Percentiles rank a stretch among this genome's conserved stretches.
Evolutionary conservation across 768 basidiomycete species (phyloP).

Genomic region (Mycena haematopus): DNA sequence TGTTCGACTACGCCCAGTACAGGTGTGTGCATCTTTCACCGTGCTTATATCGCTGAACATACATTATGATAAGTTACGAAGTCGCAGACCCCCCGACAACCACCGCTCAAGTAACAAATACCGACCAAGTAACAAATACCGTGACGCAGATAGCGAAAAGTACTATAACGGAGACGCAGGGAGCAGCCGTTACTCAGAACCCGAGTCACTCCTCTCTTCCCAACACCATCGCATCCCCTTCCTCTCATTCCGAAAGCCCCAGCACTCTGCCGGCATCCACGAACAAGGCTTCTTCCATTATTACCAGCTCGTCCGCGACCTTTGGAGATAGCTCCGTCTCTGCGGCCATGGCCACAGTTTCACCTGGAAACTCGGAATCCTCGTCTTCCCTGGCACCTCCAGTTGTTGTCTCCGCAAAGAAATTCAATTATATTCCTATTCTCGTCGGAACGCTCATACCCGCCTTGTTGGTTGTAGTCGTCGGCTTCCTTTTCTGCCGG

Average conservation of each 20-base stretch:
- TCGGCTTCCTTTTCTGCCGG: neutral
- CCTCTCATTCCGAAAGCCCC: neutral
- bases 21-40: neutral
- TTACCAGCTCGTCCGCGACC: neutral
- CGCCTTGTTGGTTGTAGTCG: neutral
- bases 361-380: neutral
- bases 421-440: neutral
- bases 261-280: neutral
- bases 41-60: neutral
- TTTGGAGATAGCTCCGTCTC: neutral
- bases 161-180: neutral
- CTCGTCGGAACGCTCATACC: neutral
- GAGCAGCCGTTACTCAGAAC: neutral
- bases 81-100: neutral
- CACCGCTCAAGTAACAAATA: neutral
- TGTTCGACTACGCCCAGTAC: constrained; percentile 25
- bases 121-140: neutral
- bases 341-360: neutral
- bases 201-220: neutral
- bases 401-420: neutral
- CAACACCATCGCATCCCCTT: too few species aligned
- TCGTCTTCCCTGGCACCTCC: neutral
- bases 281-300: neutral
- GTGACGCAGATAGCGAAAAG: neutral
- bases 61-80: neutral